Evolutionary conservation across 2,329 filamentous ascomycete species (phyloP), one percentile per base, ranked within the genome.

Genomic region (Fusarium xylarioides): DNA sequence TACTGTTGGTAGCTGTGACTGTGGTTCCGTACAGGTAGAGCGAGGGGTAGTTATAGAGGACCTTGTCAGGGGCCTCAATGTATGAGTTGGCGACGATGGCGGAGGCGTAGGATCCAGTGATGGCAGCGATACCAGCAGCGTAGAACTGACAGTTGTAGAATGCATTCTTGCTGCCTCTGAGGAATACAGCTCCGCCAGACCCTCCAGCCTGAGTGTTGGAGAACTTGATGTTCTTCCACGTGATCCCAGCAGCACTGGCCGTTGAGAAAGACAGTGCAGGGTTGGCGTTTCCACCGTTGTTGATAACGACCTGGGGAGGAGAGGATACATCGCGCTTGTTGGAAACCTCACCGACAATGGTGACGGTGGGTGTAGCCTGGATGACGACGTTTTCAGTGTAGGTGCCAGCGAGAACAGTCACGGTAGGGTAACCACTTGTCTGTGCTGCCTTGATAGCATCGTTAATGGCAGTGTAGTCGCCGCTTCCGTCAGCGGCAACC

Each of bases 391-490:
- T 78, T 60, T 86, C 84, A 11, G 80, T 81, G 64, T 86, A 87
- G 1, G 83, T 85, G 19, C 85, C 85, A 3, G 83, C 80, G 10
- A 82, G 79, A 23, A 86, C 79, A 18, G 82, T 81, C 3, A 87
- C 83, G 1, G 85, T 85, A 3, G 85, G 80, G 28, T 83, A 78
- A 3, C 77, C 80, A 56, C 81, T 81, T 81, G 73, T 68, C 37
- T 76, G 74, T 2, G 85, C 85, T 35, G 83, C 84, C 7, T 80
- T 77, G 23, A 86, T 80, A 34, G 84, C 85, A 21, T 82, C 79
- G 55, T 80, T 81, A 72, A 87, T 85, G 16, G 80, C 83, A 21
- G 83, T 84, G 63, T 83, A 86, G 53, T 85, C 82, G 26, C 81
- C 84, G 28, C 79, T 82, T 35, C 83, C 83, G 70, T 85, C 84